A percentile compares a stretch with the other conserved stretches of the same genome.
Evolutionary conservation across 1,139 yeast species (phyloP).

Genomic region (Nakaseomyces sp.): DNA sequence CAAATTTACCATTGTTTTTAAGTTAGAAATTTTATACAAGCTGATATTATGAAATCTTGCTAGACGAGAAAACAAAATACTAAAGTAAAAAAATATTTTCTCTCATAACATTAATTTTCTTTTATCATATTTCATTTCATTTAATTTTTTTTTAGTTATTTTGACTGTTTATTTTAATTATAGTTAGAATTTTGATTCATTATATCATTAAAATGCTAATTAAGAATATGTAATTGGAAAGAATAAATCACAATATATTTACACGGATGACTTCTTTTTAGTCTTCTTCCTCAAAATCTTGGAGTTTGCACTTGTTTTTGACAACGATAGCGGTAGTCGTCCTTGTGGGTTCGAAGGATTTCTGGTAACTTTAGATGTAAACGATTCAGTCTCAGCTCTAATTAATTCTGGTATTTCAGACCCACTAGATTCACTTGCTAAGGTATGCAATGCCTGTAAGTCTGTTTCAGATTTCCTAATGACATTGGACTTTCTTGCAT

Average conservation of each 20-base stretch:
- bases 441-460: slow-evolving; percentile 12
- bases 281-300: background rate
- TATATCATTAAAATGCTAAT: background rate
- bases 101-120: too few relatives aligned
- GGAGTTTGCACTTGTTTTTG: background rate
- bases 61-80: too few relatives aligned
- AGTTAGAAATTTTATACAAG: too few relatives aligned
- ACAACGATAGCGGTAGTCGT: background rate
- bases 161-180: too few relatives aligned
- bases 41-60: too few relatives aligned
- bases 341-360: background rate
- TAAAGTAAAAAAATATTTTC: too few relatives aligned
- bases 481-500: slow-evolving; percentile 34
- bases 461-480: slow-evolving; percentile 28
- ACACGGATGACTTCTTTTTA: background rate
- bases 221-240: background rate
- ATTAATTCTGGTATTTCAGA: slow-evolving; percentile 2
- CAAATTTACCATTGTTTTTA: background rate
- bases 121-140: too few relatives aligned
- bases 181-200: too few relatives aligned
- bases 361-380: background rate
- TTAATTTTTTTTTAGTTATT: too few relatives aligned
- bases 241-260: background rate
- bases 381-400: slow-evolving; percentile 3
- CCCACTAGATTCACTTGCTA: background rate